phyloP scores from a whole-genome alignment of 2,329 filamentous ascomycete genomes.

The Nemania abortiva region DNA sequence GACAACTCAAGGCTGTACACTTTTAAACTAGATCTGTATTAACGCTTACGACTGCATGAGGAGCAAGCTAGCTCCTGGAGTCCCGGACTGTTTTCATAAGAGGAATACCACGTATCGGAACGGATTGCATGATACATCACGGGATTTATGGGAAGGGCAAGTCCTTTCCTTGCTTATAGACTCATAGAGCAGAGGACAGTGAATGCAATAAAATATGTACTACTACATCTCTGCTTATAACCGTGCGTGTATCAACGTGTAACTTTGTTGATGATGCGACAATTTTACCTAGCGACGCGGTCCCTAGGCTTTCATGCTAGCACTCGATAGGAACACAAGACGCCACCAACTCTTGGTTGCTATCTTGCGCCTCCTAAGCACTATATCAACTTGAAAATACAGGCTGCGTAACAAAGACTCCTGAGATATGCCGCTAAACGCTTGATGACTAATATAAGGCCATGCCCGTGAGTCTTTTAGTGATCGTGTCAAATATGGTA shows the following conservation, averaged over 20 bases:
- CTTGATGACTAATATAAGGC: neutral
- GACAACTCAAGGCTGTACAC: slow-evolving; percentile 33
- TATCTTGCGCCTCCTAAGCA: neutral
- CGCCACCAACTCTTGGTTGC: neutral
- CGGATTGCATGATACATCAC: slow-evolving; percentile 31
- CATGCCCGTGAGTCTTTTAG: neutral
- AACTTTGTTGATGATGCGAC: neutral
- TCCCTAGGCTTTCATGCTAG: neutral
- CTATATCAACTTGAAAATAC: neutral
- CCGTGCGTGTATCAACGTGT: neutral
- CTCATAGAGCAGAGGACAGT: slow-evolving; percentile 9
- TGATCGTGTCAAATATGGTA: neutral
- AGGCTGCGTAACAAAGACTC: neutral
- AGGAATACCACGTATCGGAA: slow-evolving; percentile 36
- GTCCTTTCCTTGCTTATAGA: slow-evolving; percentile 5
- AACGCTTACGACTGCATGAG: slow-evolving; percentile 35
- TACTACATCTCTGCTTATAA: neutral
- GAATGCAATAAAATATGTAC: slow-evolving; percentile 3
- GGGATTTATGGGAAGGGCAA: slow-evolving; percentile 2
- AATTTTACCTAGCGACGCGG: neutral
- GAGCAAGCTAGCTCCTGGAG: slow-evolving; percentile 32
- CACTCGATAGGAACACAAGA: neutral
- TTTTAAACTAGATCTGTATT: slow-evolving; percentile 39
- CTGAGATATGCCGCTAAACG: neutral
- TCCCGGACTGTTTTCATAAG: slow-evolving; percentile 35